Percentiles rank a stretch among this genome's conserved stretches.
Conservation (phyloP, 495 filamentous ascomycete species). For the Astrothelium subdiscretum region DNA sequence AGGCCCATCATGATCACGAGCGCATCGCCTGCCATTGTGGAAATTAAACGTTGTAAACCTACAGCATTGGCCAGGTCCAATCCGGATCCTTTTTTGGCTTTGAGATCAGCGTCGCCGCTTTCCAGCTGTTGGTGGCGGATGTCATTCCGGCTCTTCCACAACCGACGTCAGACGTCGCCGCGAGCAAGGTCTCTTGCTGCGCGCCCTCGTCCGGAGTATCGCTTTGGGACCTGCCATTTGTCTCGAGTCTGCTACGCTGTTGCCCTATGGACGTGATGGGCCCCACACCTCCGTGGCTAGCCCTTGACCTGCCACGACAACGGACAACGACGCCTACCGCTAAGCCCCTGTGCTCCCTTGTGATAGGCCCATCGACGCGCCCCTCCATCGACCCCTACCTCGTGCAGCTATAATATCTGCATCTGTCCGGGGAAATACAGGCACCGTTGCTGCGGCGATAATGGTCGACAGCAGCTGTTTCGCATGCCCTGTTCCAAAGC, state of each 20-base stretch:
- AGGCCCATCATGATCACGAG: not conserved
- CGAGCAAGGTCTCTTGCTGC: too few relatives aligned
- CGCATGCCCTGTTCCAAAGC: not conserved
- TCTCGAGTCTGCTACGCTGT: not conserved
- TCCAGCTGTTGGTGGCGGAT: not conserved
- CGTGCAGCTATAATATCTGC: not conserved
- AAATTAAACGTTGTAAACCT: not conserved
- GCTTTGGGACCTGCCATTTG: not conserved
- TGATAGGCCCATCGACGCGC: not conserved
- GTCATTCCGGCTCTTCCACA: not conserved
- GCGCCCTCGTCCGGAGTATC: too few relatives aligned
- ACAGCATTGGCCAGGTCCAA: not conserved
- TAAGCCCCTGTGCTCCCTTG: not conserved
- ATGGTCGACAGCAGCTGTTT: not conserved
- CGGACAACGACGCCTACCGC: not conserved
- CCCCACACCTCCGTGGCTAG: constrained; percentile 1
- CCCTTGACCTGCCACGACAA: not conserved
- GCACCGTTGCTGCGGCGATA: not conserved
- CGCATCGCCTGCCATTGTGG: not conserved
- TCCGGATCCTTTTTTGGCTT: not conserved
- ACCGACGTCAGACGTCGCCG: not conserved
- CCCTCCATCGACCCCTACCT: not conserved
- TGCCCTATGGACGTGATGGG: not conserved
- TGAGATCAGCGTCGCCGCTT: not conserved
- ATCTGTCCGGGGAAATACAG: not conserved